phyloP scores from a whole-genome alignment of 768 basidiomycete species.

The Tylopilus subfusipes region DNA sequence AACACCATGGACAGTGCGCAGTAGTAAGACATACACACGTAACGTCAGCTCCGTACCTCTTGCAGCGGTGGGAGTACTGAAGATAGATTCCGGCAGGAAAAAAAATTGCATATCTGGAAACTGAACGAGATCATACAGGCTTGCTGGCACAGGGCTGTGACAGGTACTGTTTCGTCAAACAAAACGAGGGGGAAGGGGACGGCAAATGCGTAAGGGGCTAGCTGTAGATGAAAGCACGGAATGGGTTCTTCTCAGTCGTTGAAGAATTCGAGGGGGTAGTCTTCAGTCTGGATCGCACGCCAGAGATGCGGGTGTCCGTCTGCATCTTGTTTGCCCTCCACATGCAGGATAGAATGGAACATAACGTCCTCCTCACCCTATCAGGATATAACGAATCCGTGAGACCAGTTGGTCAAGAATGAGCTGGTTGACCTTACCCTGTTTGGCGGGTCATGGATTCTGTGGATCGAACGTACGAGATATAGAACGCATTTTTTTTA shows the following conservation, averaged over 20 bases:
- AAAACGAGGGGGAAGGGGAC: neutral
- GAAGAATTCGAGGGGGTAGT: slow-evolving; percentile 46
- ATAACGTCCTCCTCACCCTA: slow-evolving; percentile 63
- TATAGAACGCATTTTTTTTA: neutral
- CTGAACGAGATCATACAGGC: neutral
- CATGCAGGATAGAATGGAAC: slow-evolving; percentile 70
- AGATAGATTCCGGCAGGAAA: neutral
- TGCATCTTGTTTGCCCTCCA: slow-evolving; percentile 47
- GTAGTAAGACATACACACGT: slow-evolving; percentile 7
- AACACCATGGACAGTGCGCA: neutral
- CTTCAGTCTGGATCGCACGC: slow-evolving; percentile 59
- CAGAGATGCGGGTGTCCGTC: slow-evolving; percentile 53
- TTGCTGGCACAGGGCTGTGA: slow-evolving; percentile 11
- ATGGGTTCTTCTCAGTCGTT: slow-evolving; percentile 16
- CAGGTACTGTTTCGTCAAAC: slow-evolving; percentile 21
- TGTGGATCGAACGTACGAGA: slow-evolving; percentile 25
- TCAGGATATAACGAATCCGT: slow-evolving; percentile 6
- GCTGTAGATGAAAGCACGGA: neutral
- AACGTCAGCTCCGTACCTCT: neutral
- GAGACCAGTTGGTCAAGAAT: slow-evolving; percentile 1
- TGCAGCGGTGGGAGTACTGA: slow-evolving; percentile 10
- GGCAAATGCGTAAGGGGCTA: neutral
- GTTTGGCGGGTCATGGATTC: slow-evolving; percentile 75
- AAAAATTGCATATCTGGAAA: slow-evolving; percentile 1
- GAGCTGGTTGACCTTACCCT: slow-evolving; percentile 39